phyloP scores from a whole-genome alignment of 2,329 filamentous ascomycete species.

The Aspergillus felis region DNA sequence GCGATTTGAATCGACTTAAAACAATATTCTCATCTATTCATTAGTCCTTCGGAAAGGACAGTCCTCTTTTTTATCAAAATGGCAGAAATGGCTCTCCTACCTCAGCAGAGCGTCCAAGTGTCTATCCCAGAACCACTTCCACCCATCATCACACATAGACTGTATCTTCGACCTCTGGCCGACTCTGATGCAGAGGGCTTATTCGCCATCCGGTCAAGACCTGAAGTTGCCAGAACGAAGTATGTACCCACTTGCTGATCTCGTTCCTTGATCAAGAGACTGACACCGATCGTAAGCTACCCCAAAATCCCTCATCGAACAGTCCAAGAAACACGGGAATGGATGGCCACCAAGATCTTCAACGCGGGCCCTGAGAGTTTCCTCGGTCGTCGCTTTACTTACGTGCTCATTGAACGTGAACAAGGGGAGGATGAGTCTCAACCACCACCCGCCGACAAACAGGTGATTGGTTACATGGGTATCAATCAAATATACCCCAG shows the following conservation, averaged over 20 bases:
- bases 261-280: not conserved
- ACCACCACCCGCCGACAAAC: not conserved
- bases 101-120: not conserved
- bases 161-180: slow-evolving; percentile 19
- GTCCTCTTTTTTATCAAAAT: not conserved
- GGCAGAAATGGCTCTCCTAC: not conserved
- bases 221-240: slow-evolving; percentile 24
- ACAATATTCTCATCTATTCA: not conserved
- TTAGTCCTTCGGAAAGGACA: not conserved
- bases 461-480: slow-evolving; percentile 17
- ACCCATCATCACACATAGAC: slow-evolving; percentile 15
- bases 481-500: slow-evolving; percentile 17
- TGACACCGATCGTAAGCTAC: slow-evolving; percentile 10
- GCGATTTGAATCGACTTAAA: not conserved
- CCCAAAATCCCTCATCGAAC: slow-evolving; percentile 20
- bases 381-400: slow-evolving; percentile 20
- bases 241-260: slow-evolving; percentile 1
- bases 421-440: not conserved
- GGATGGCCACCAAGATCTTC: slow-evolving; percentile 21
- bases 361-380: slow-evolving; percentile 12
- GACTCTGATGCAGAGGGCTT: slow-evolving; percentile 18
- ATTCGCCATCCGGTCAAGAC: slow-evolving; percentile 20
- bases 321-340: slow-evolving; percentile 19
- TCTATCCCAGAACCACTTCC: not conserved
- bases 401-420: slow-evolving; percentile 14